A percentile compares a stretch with the other conserved stretches of the same genome.
These are phyloP conservation scores for Ustilaginoidea virens DNA, from an alignment of 2,329 filamentous ascomycete species.

Conservation along the genomic window DNA sequence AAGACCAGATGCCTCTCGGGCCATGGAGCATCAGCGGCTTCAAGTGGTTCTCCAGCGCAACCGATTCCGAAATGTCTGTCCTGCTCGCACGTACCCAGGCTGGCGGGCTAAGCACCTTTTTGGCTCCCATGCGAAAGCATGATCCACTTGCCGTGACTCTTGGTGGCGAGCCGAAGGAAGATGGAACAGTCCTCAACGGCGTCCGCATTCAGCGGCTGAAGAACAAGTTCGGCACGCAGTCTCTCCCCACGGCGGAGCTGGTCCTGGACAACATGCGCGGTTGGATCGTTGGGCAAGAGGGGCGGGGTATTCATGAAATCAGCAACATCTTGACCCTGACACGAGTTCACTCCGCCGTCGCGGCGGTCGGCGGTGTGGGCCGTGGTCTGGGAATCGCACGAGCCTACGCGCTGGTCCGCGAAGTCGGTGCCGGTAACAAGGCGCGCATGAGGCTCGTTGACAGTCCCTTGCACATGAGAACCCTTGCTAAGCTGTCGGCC, in stretches of 20 bases:
- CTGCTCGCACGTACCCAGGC: conserved; percentile 41
- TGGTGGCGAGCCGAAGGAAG: conserved; percentile 9
- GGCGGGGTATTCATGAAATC: conserved; percentile 53
- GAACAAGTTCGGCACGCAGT: conserved; percentile 55
- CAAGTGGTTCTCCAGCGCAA: conserved; percentile 36
- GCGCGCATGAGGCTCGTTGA: conserved; percentile 31
- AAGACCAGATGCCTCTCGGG: conserved; percentile 24
- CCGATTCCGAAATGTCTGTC: conserved; percentile 33
- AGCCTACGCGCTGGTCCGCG: conserved; percentile 41
- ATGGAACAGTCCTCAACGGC: conserved; percentile 42
- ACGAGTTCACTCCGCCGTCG: conserved; percentile 39
- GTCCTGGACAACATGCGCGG: conserved; percentile 47
- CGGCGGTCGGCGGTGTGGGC: conserved; percentile 34
- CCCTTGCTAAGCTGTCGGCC: conserved; percentile 37
- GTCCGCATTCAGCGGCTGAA: conserved; percentile 55
- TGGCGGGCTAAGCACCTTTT: conserved; percentile 43
- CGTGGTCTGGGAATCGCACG: conserved; percentile 41
- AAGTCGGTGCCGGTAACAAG: conserved; percentile 28
- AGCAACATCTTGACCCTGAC: conserved; percentile 54
- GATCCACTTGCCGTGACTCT: conserved; percentile 16
- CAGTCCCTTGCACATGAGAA: conserved; percentile 40
- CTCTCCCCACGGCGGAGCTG: conserved; percentile 58
- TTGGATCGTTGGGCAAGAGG: conserved; percentile 51
- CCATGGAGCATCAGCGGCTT: conserved; percentile 48
- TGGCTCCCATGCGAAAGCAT: conserved; percentile 42